Conservation (phyloP, 2,329 filamentous ascomycete species). For the Biscogniauxia mediterranea region DNA sequence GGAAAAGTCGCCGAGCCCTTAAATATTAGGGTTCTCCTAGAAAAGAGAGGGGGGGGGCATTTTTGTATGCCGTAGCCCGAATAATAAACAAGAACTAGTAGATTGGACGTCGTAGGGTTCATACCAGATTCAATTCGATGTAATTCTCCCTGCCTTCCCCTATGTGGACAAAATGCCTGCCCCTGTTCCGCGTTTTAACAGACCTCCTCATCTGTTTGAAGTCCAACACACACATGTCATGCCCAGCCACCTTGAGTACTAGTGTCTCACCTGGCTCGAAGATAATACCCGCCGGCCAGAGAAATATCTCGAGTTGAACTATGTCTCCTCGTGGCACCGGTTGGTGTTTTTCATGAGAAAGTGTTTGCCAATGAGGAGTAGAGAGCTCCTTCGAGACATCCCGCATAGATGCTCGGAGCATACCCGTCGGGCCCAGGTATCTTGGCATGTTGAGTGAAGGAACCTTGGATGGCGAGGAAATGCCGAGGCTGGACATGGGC, state of each 20-base stretch:
- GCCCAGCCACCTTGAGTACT: background rate
- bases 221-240: background rate
- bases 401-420: slow-evolving; percentile 25
- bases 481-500: slow-evolving; percentile 16
- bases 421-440: slow-evolving; percentile 27
- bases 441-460: slow-evolving; percentile 25
- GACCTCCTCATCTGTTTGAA: background rate
- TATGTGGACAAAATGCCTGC: background rate
- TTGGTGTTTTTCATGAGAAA: slow-evolving; percentile 22
- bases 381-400: slow-evolving; percentile 21
- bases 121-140: background rate
- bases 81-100: background rate
- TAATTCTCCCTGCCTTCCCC: background rate
- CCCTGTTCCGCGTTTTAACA: background rate
- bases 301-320: slow-evolving; percentile 28
- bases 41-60: background rate
- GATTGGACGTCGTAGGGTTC: background rate
- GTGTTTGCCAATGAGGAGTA: slow-evolving; percentile 30
- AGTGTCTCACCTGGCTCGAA: slow-evolving; percentile 27
- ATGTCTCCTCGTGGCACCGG: slow-evolving; percentile 24
- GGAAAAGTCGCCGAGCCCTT: background rate
- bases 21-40: background rate
- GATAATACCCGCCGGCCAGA: slow-evolving; percentile 31
- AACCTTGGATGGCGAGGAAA: slow-evolving; percentile 4
- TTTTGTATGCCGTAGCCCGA: background rate